Base-by-base conservation (phyloP, 208 protist species). In the Trypanosoma caninum region DNA sequence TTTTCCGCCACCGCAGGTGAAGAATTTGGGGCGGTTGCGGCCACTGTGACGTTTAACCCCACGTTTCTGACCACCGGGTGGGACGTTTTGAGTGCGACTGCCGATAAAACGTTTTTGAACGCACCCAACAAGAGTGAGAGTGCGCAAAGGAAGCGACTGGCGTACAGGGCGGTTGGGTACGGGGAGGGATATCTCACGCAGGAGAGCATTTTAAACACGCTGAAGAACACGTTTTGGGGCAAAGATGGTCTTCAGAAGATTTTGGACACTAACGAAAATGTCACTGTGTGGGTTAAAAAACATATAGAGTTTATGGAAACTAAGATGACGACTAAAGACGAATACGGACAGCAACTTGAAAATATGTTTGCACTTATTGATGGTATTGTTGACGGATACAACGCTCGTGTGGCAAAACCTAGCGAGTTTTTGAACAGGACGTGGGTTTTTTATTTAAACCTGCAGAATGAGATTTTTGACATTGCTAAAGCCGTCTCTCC, bases 311-410 rank as follows among this genome's bases (percentile, higher is more conserved):
- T 60, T 20, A 64, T 76, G 59, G 51, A 50, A 22, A 10, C 57
- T 27, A 28, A 14, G 20, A 27, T 23, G 30, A 28, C 5, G 6
- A 14, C 10, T n/a, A 30, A 53, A 11, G 53, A 46, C 23, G 33
- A 2, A 7, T 77, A 65, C 52, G 55, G 58, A 13, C 9, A 33
- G 18, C 62, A 71, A 48, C 28, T 82, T 20, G 20, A 27, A 6
- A 60, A 66, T 25, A 22, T 78, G 23, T 47, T 75, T 2, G 30
- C 38, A 0, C 35, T 68, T 5, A 27, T 82, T 23, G 53, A 65
- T 23, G 76, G 76, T 44, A 41, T 82, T 25, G 59, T 65, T n/a
- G 57, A 35, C 2, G 76, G 76, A 23, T 78, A 82, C 62, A 75
- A 70, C 38, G 48, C 7, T 11, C 30, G 22, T 34, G 35, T 50